Evolutionary conservation across 768 basidiomycete species (phyloP).

Genomic region (Gloeophyllum trabeum): DNA sequence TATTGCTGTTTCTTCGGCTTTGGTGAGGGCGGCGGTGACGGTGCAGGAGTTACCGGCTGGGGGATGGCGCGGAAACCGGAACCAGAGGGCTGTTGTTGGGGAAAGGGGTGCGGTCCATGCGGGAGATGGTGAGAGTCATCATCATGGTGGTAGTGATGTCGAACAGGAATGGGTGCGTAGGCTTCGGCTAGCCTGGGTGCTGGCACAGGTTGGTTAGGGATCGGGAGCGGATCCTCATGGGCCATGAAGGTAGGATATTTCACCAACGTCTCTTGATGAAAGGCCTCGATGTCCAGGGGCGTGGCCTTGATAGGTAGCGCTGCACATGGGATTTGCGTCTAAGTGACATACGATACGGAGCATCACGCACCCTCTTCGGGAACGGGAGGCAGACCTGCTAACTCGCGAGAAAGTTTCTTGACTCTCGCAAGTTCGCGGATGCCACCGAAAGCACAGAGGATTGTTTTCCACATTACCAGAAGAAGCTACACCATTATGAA

Average conservation of each 20-base stretch:
- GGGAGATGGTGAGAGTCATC: constrained; percentile 42
- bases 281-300: constrained; percentile 82
- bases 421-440: constrained; percentile 76
- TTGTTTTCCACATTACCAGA: constrained; percentile 88
- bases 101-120: constrained; percentile 23
- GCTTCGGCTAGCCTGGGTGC: constrained; percentile 76
- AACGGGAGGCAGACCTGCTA: constrained; percentile 57
- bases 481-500: constrained; percentile 46
- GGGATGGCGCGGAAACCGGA: constrained; percentile 32
- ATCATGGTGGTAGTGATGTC: constrained; percentile 90
- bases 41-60: constrained; percentile 83
- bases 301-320: constrained; percentile 75
- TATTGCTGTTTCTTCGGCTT: constrained; percentile 98
- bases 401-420: constrained; percentile 77
- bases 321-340: constrained; percentile 11
- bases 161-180: constrained; percentile 85
- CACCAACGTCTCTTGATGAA: constrained; percentile 81
- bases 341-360: constrained; percentile 4
- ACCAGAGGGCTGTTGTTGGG: constrained; percentile 24
- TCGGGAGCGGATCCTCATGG: constrained; percentile 8
- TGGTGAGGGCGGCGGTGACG: constrained; percentile 71
- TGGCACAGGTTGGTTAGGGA: constrained; percentile 20
- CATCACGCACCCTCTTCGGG: constrained; percentile 29
- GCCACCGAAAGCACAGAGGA: constrained; percentile 89
- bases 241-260: constrained; percentile 92